phyloP scores from a whole-genome alignment of 2,329 filamentous ascomycete genomes.

The Septoria linicola region DNA sequence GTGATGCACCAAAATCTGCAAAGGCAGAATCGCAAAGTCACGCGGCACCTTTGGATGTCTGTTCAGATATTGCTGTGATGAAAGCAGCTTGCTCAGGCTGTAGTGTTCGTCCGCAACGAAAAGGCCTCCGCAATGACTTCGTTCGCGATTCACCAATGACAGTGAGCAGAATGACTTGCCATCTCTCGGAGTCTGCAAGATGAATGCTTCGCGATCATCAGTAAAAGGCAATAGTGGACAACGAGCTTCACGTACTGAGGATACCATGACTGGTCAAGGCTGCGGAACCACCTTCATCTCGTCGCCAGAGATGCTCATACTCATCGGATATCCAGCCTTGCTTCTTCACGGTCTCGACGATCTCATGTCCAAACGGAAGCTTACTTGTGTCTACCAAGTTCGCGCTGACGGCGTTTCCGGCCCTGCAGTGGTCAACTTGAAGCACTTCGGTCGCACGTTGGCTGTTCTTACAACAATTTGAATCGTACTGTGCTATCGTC shows the following conservation, averaged over 20 bases:
- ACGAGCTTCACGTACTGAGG: slow-evolving; percentile 27
- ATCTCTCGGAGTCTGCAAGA: slow-evolving; percentile 39
- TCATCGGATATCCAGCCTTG: slow-evolving; percentile 38
- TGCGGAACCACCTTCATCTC: slow-evolving; percentile 37
- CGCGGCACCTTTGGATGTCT: slow-evolving; percentile 37
- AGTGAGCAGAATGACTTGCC: slow-evolving; percentile 37
- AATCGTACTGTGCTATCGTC: slow-evolving; percentile 38
- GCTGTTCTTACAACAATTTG: slow-evolving; percentile 34
- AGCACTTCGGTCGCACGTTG: too few species aligned
- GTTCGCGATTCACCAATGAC: slow-evolving; percentile 37
- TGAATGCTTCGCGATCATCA: slow-evolving; percentile 27
- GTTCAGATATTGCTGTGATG: slow-evolving; percentile 34
- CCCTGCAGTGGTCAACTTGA: slow-evolving; percentile 13
- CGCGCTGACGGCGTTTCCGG: slow-evolving; percentile 31
- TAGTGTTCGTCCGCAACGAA: slow-evolving; percentile 35
- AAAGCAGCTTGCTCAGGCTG: slow-evolving; percentile 32
- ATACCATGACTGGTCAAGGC: slow-evolving; percentile 34
- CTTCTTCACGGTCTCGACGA: slow-evolving; percentile 30
- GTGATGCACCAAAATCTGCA: slow-evolving; percentile 35
- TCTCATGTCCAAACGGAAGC: slow-evolving; percentile 31
- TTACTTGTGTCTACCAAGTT: slow-evolving; percentile 33
- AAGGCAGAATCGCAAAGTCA: slow-evolving; percentile 38
- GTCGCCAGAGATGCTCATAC: slow-evolving; percentile 37
- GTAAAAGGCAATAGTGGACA: background rate
- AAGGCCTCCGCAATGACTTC: slow-evolving; percentile 35